Base-by-base conservation (phyloP, 495 filamentous ascomycete genomes). In the Penicillium pancosmium region DNA sequence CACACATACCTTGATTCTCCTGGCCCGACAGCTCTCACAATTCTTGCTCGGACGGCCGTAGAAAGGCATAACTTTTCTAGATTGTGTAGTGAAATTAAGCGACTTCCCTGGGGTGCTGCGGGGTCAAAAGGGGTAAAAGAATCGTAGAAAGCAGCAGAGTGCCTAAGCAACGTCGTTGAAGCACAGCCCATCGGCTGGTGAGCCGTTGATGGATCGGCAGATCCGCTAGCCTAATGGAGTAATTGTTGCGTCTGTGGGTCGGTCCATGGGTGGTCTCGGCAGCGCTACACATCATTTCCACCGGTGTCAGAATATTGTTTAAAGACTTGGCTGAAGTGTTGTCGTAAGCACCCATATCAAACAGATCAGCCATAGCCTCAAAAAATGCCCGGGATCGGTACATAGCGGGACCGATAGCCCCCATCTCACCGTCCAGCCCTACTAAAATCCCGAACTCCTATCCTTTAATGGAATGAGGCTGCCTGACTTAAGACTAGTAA, bases 41-140 rank as follows among this genome's bases (percentile, higher is more conserved):
- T 54, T 56, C 44, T 64, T 62, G 43, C 66, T 69, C 0, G 66
- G 66, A 16, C 47, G 58, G 46, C 66, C 66, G n/a, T 66, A 62
- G 31, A 60, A 67, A 25, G 66, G 66, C 64, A 69, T 69, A 19
- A 51, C 50, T 36, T 51, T 33, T 16, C 15, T 18, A 34, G 1
- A 1, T 38, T 15, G 9, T n/a, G 33, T 15, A 43, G 16, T 4
- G 0, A 18, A 12, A 33, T 35, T 50, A 13, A 19, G 16, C 16
- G 7, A 47, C 13, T 25, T 3, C 10, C 6, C 43, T 36, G 46
- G 16, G 25, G 36, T 19, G 19, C 21, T 31, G 5, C 41, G 3
- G 15, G 13, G 31, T 54, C 52, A 52, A 61, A 65, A 56, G 62
- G 50, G 47, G 59, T 58, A 61, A 62, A 52, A 59, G 35, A 54